Conservation (phyloP, 768 basidiomycete species). For the Tubosaeta brunneosetosa region DNA sequence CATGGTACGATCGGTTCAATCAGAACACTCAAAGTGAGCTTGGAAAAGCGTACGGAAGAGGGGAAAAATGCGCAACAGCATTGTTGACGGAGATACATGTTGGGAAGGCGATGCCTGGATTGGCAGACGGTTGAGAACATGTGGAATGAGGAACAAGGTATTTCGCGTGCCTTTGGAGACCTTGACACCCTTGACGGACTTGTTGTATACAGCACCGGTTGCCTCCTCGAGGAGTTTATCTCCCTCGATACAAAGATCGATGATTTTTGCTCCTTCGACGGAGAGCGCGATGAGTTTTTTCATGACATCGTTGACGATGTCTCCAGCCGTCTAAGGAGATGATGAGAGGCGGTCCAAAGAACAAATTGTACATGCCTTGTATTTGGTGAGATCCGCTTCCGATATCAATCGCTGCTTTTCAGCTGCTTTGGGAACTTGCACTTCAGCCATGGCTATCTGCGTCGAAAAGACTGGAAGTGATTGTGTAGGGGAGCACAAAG, state of each 20-base stretch:
- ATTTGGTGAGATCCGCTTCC: conserved; percentile 80
- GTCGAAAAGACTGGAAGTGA: conserved; percentile 3
- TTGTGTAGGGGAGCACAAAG: conserved; percentile 4
- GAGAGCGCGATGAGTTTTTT: conserved; percentile 76
- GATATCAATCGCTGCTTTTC: conserved; percentile 54
- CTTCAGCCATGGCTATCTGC: conserved; percentile 52
- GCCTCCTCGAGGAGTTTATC: conserved; percentile 90
- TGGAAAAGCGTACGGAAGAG: conserved; percentile 68
- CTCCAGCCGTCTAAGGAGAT: conserved; percentile 70
- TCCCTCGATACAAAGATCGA: conserved; percentile 90
- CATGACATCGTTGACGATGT: conserved; percentile 80
- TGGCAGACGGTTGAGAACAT: conserved; percentile 5
- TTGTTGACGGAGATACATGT: conserved; percentile 94
- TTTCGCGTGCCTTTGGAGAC: conserved; percentile 69
- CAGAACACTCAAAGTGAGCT: background rate
- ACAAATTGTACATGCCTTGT: conserved; percentile 54
- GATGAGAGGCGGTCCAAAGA: conserved; percentile 15
- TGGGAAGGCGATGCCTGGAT: conserved; percentile 85
- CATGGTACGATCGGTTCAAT: conserved; percentile 26
- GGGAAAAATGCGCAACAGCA: conserved; percentile 92
- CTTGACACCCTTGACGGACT: conserved; percentile 83
- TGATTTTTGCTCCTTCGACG: conserved; percentile 78
- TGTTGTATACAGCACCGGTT: conserved; percentile 85
- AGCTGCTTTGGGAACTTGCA: conserved; percentile 40
- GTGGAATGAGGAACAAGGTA: background rate